phyloP scores from a whole-genome alignment of 805 yeast species.

The Jamesozyma lodderae region DNA sequence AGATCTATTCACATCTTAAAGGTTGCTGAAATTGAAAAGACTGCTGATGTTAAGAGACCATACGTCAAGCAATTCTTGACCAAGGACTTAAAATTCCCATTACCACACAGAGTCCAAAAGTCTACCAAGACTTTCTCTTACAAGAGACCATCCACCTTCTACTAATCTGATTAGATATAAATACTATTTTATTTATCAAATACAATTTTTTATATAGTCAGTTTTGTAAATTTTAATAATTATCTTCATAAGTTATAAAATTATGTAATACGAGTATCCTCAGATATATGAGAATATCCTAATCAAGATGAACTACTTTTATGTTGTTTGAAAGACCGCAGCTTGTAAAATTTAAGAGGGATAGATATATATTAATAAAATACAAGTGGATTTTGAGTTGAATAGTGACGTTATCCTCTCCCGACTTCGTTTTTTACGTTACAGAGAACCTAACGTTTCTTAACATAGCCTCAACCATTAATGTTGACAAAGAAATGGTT shows the following conservation, averaged over 20 bases:
- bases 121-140: constrained; percentile 79
- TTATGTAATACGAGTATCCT: neutral
- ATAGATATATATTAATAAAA: too few relatives aligned
- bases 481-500: too few relatives aligned
- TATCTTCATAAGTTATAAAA: constrained; percentile 1
- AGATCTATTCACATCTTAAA: constrained; percentile 98
- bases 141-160: constrained; percentile 95
- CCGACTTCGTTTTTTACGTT: too few relatives aligned
- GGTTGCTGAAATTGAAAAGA: constrained; percentile 97
- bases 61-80: constrained; percentile 95
- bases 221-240: constrained; percentile 7
- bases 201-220: constrained; percentile 2
- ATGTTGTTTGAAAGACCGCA: too few relatives aligned
- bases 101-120: constrained; percentile 98
- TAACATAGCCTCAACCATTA: too few relatives aligned
- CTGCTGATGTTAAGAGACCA: constrained; percentile 98
- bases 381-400: too few relatives aligned
- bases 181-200: constrained; percentile 2
- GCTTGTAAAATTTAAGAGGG: too few relatives aligned
- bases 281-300: too few relatives aligned
- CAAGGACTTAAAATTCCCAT: constrained; percentile 97
- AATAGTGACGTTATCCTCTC: too few relatives aligned
- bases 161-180: constrained; percentile 55
- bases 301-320: too few relatives aligned
- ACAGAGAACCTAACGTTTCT: too few relatives aligned